Conservation (phyloP, 805 yeast genomes). For the Teunomyces gatunensis region DNA sequence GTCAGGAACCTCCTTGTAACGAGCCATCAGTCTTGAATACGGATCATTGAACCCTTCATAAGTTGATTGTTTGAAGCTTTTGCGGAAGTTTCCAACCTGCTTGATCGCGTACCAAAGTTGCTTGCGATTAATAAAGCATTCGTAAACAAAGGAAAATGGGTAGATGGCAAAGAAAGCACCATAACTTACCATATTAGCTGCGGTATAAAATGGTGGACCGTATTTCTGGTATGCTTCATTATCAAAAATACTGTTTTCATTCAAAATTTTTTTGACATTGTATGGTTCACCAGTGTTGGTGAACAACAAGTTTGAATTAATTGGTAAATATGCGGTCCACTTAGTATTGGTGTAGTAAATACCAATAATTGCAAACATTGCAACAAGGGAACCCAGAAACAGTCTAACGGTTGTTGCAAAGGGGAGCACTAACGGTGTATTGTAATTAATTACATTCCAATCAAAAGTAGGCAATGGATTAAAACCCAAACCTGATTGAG, state of each 20-base stretch:
- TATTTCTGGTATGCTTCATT: constrained; percentile 14
- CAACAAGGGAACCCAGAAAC: constrained; percentile 21
- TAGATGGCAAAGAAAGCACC: constrained; percentile 24
- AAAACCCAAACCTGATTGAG: constrained; percentile 43
- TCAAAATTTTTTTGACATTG: constrained; percentile 12
- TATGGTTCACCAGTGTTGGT: constrained; percentile 22
- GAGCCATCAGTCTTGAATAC: constrained; percentile 30
- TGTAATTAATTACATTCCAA: constrained; percentile 39
- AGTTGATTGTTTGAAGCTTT: constrained; percentile 19
- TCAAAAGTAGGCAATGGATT: constrained; percentile 56
- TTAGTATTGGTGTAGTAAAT: constrained; percentile 25
- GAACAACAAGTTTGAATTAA: constrained; percentile 21
- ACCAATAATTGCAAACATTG: constrained; percentile 20
- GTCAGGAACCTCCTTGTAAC: constrained; percentile 35
- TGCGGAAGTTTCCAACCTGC: constrained; percentile 13
- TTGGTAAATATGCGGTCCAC: constrained; percentile 29
- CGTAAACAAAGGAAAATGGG: constrained; percentile 25
- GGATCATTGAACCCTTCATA: constrained; percentile 35
- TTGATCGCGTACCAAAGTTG: constrained; percentile 12
- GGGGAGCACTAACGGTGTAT: constrained; percentile 17
- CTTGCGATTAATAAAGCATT: constrained; percentile 11
- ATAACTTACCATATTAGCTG: constrained; percentile 20
- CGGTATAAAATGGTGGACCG: constrained; percentile 23
- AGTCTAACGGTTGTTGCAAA: constrained; percentile 20
- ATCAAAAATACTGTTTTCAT: constrained; percentile 10